Percentiles rank a stretch among this genome's conserved stretches.
phyloP scores from a whole-genome alignment of 2,329 filamentous ascomycete genomes.

The Hymenoscyphus salicellus region DNA sequence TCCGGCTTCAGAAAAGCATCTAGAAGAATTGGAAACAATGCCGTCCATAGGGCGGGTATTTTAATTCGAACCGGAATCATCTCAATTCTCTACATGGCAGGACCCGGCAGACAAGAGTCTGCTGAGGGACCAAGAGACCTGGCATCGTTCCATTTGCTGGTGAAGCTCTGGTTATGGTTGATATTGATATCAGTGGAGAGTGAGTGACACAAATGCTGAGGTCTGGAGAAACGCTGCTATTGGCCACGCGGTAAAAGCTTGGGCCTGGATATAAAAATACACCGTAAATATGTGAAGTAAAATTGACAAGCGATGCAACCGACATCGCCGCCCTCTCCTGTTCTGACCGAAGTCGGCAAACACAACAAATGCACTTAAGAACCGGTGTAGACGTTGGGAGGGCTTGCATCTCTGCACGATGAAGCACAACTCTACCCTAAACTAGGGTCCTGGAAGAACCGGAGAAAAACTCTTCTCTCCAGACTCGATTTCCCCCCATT shows the following conservation, averaged over 20 bases:
- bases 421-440: neutral
- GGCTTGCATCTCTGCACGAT: neutral
- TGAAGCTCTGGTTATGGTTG: neutral
- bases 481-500: neutral
- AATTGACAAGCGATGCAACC: constrained; percentile 2
- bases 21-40: constrained; percentile 4
- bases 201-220: constrained; percentile 14
- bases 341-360: constrained; percentile 2
- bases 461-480: constrained; percentile 3
- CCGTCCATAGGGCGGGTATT: neutral
- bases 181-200: constrained; percentile 7
- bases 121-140: neutral
- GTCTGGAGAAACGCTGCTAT: constrained; percentile 13
- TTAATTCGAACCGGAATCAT: neutral
- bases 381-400: neutral
- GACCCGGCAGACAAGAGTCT: neutral
- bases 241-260: constrained; percentile 4
- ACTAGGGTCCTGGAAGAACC: neutral
- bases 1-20: neutral
- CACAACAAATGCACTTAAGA: neutral
- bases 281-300: neutral
- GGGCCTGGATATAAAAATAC: constrained; percentile 8
- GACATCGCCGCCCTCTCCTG: constrained; percentile 10
- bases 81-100: constrained; percentile 1
- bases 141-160: neutral